Evolutionary conservation across 208 protist species (phyloP), one percentile per base, ranked within the genome.

Genomic region (Leishmania guyanensis): DNA sequence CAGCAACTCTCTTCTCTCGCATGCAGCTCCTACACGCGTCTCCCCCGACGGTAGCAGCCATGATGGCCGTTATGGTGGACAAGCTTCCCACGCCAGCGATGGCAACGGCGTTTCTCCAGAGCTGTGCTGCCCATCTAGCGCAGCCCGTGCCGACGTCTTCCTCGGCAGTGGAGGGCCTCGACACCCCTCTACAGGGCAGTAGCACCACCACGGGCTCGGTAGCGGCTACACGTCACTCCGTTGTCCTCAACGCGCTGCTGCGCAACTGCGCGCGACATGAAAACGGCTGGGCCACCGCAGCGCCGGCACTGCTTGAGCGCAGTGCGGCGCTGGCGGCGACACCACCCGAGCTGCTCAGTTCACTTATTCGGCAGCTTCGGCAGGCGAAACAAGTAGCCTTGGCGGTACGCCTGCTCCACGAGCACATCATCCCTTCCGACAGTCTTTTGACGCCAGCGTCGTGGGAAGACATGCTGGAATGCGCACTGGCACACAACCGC

Each of bases 401-500:
- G 50, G 84, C 90, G 50, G 88, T 96, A 43, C 91, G 88, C 9
- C 76, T 97, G 56, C 83, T 97, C 64, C 89, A 92, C 39, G 81
- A 89, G 29, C 89, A 92, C 86, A 84, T 97, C 72, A 87, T 97
- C 51, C 92, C 94, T 5, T 87, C 87, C 5, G 77, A 82, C 10
- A 88, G 86, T 53, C 50, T 33, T 10, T 73, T 97, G 66, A 90
- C 84, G 16, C 62, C 79, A 16, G 39, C 48, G 20, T 90, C 94
- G 26, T 81, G 94, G 81, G 88, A 91, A 54, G 92, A 91, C 8
- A 74, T 94, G 77, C 77, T 95, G 39, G 86, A 92, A 72, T 93
- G 88, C 65, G 82, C 92, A 4, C 77, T 96, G 43, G 90, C 90
- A 16, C 90, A 96, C 82, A 96, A 95, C 82, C 88, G 88, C 0